These are phyloP conservation scores for Chytriomyces confervae DNA, from an alignment of 192 early-diverging fungal species.

Conservation along the genomic window DNA sequence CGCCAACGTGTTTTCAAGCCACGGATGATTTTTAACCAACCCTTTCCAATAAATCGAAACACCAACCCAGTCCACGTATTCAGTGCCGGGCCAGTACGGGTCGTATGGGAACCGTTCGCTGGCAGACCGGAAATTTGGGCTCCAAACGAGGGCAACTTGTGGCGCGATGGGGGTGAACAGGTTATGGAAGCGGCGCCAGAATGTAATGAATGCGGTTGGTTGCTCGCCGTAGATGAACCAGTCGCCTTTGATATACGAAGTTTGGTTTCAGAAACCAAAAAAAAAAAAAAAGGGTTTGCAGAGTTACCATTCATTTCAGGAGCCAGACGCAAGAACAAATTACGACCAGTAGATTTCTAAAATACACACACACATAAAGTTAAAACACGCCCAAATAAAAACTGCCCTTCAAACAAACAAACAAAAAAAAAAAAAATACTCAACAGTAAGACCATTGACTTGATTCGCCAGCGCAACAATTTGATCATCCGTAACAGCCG, in stretches of 20 bases:
- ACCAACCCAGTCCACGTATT: constrained; percentile 49
- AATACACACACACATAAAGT: background rate
- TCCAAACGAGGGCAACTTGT: constrained; percentile 27
- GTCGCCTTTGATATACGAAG: constrained; percentile 1
- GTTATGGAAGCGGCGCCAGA: constrained; percentile 15
- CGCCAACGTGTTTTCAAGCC: constrained; percentile 13
- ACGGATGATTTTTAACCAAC: background rate
- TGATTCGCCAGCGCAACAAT: constrained; percentile 20
- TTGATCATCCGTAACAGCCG: background rate
- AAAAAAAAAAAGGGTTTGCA: background rate
- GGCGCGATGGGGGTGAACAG: constrained; percentile 15
- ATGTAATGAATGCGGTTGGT: constrained; percentile 20
- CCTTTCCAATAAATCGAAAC: constrained; percentile 38
- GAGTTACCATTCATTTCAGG: constrained; percentile 36
- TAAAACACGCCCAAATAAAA: background rate
- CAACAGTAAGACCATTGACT: constrained; percentile 19
- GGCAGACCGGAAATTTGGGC: constrained; percentile 16
- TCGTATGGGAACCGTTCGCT: constrained; percentile 26
- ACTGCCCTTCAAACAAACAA: background rate
- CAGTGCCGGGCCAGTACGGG: constrained; percentile 31
- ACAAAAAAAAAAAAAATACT: background rate
- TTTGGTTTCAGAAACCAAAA: background rate
- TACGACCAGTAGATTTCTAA: constrained; percentile 15
- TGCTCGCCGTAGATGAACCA: constrained; percentile 36
- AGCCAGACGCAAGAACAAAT: constrained; percentile 33